Evolutionary conservation across 192 early-diverging fungal species (phyloP), one percentile per base, ranked within the genome.

Genomic region (Gamsiella multidivaricata): DNA sequence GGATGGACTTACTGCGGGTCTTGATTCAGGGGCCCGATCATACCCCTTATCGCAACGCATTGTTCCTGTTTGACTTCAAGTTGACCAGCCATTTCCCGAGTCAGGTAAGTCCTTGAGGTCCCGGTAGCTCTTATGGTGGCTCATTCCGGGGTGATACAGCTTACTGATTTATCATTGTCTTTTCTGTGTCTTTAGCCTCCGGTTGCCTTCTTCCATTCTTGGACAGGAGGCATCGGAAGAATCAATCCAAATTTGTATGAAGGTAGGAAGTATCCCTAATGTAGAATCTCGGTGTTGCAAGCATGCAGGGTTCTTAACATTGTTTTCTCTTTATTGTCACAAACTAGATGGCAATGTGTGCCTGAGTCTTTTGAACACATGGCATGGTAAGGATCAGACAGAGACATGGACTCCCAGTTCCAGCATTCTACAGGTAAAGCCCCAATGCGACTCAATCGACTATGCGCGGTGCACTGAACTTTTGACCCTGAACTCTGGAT

Each of bases 211-310:
- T 89, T 87, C 65, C 85, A 90, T 61, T 84, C 81, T 0, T 88
- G 82, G 84, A 86, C 86, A 5, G 79, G 73, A 11, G 86, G 87
- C 5, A 68, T 86, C 20, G 88, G 88, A 34, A 67, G 84, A 54
- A 72, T 89, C 37, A 89, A 89, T 51, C 88, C 88, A 9, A 89
- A 89, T 60, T 39, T 89, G 22, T 89, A 89, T 54, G 88, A 89
- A 61, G 83, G 78, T 65, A 67, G n/a, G 9, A 5, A n/a, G 17
- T 18, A 46, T 46, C 17, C 2, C 1, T 3, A 7, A 8, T 32
- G 29, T 57, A 32, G 3, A 39, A 31, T 4, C 41, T 17, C n/a
- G n/a, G n/a, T n/a, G n/a, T n/a, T n/a, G n/a, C n/a, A n/a, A n/a
- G n/a, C n/a, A n/a, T n/a, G n/a, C n/a, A n/a, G n/a, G n/a, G n/a